These are phyloP conservation scores for Irineochytrium annulatum DNA, from an alignment of 192 early-diverging fungal genomes.

Conservation along the genomic window DNA sequence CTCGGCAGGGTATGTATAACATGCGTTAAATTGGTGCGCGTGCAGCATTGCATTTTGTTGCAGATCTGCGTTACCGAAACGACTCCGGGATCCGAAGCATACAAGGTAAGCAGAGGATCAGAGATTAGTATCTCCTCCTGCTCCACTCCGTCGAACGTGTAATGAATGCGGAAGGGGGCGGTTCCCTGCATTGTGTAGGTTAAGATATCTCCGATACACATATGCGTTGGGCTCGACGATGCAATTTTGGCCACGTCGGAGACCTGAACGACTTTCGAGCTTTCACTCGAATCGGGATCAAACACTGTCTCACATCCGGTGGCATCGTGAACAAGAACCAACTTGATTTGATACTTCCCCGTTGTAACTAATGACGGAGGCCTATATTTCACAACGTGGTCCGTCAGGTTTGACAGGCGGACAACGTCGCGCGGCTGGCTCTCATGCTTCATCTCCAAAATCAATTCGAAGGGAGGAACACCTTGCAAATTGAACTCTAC, in stretches of 20 bases:
- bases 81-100: constrained; percentile 52
- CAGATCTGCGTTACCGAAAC: constrained; percentile 55
- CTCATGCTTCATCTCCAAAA: constrained; percentile 41
- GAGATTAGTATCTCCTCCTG: constrained; percentile 24
- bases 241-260: constrained; percentile 46
- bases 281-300: constrained; percentile 12
- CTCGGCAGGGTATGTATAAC: constrained; percentile 53
- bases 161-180: constrained; percentile 58
- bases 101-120: constrained; percentile 60
- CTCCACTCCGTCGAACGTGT: constrained; percentile 42
- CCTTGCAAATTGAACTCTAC: constrained; percentile 34
- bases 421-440: constrained; percentile 30
- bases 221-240: constrained; percentile 14
- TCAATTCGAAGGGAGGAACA: constrained; percentile 33
- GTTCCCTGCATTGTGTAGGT: constrained; percentile 63
- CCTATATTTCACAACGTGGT: constrained; percentile 17
- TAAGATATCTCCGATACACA: constrained; percentile 68
- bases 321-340: constrained; percentile 34
- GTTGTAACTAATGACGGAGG: constrained; percentile 25
- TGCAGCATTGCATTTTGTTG: constrained; percentile 60
- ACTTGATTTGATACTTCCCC: constrained; percentile 35
- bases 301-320: constrained; percentile 35
- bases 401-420: constrained; percentile 15
- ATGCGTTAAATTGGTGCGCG: constrained; percentile 41
- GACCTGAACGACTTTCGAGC: constrained; percentile 28